phyloP scores from a whole-genome alignment of 2,329 filamentous ascomycete genomes.

The Dactylella cylindrospora region DNA sequence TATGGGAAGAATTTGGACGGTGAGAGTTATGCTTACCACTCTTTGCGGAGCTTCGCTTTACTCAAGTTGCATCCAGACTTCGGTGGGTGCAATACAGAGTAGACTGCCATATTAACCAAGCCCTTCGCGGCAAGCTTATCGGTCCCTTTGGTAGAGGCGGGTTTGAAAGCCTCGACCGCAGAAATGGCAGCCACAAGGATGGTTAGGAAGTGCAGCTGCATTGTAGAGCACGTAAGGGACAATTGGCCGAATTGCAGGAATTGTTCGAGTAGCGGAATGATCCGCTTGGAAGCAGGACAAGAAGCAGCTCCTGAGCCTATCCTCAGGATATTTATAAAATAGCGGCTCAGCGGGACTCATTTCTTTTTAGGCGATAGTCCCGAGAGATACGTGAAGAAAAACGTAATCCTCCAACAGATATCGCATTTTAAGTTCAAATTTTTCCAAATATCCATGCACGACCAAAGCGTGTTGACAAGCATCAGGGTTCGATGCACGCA shows the following conservation, averaged over 20 bases:
- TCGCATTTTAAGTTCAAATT: not conserved
- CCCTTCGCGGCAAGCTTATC: slow-evolving; percentile 33
- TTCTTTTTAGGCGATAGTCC: not conserved
- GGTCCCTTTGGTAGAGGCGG: slow-evolving; percentile 18
- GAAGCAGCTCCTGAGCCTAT: not conserved
- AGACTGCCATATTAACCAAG: slow-evolving; percentile 19
- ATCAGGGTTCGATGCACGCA: slow-evolving; percentile 24
- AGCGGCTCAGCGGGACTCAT: too few species aligned
- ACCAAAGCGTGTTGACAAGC: slow-evolving; percentile 6
- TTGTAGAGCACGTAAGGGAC: not conserved
- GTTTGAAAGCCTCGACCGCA: slow-evolving; percentile 16
- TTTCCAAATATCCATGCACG: slow-evolving; percentile 29
- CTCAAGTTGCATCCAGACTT: slow-evolving; percentile 22
- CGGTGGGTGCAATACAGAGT: slow-evolving; percentile 16
- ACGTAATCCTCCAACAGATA: not conserved
- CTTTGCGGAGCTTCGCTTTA: slow-evolving; percentile 25
- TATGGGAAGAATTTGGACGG: not conserved
- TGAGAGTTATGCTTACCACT: slow-evolving; percentile 8
- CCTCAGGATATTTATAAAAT: slow-evolving; percentile 13
- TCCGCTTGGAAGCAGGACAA: not conserved
- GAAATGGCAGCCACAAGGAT: slow-evolving; percentile 11
- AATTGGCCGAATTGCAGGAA: too few species aligned
- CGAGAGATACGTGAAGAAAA: not conserved
- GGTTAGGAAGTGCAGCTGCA: slow-evolving; percentile 24
- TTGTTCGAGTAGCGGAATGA: too few species aligned